Percentiles rank a stretch among this genome's conserved stretches.
Conservation (phyloP, 2,329 filamentous ascomycete genomes). For the Xylariaceae sp. region DNA sequence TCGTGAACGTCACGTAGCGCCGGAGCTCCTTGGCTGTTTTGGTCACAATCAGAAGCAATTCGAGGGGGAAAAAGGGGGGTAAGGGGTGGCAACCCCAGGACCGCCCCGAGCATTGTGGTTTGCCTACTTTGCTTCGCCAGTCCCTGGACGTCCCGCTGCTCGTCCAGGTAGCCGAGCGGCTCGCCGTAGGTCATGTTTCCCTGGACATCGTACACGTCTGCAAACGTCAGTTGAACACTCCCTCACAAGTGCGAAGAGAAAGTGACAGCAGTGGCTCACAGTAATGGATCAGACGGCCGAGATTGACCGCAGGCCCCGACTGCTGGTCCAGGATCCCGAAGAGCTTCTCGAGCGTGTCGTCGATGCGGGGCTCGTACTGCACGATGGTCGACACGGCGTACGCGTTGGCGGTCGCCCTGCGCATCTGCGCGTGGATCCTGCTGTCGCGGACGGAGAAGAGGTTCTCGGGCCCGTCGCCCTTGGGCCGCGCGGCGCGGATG, state of each 20-base stretch:
- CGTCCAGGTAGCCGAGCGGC: neutral
- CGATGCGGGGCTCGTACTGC: constrained; percentile 4
- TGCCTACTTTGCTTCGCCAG: neutral
- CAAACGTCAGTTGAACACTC: too few relatives aligned
- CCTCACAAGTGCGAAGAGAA: too few relatives aligned
- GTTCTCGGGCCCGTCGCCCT: constrained; percentile 1
- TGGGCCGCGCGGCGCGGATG: neutral
- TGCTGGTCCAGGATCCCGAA: neutral
- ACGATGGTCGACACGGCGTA: constrained; percentile 2
- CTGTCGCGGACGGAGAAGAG: constrained; percentile 3
- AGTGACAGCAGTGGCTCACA: too few relatives aligned
- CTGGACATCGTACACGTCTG: constrained; percentile 1
- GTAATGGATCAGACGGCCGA: neutral
- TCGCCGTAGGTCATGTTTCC: neutral
- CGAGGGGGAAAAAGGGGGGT: neutral
- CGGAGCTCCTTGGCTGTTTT: neutral
- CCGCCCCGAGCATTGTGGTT: too few relatives aligned
- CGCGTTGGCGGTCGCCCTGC: constrained; percentile 2
- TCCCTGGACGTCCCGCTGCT: neutral
- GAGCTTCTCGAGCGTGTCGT: constrained; percentile 1
- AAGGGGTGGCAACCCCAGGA: too few relatives aligned
- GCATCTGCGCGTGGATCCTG: constrained; percentile 1
- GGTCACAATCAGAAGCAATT: too few relatives aligned
- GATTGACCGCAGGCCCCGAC: neutral
- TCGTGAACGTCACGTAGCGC: neutral